Base-by-base conservation (phyloP, 1,284 basidiomycete genomes). In the Apiotrichum domesticum region DNA sequence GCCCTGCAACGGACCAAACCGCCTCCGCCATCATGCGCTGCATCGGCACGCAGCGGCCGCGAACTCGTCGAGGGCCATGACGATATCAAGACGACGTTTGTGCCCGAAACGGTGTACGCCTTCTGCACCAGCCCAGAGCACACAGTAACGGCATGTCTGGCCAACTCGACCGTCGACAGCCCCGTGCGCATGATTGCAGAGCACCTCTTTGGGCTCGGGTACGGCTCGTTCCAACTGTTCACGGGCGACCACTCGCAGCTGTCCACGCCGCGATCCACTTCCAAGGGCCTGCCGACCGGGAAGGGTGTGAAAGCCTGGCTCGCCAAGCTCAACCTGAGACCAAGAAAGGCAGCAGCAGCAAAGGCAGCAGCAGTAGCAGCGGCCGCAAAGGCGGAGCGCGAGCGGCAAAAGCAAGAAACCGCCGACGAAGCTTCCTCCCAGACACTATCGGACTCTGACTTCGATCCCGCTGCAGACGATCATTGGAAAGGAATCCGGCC, bases 141-240 rank as follows among this genome's bases (percentile, higher is more conserved):
- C 52, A 60, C 58, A 0, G 62, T 63, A 6, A 63, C 62, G 9
- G 48, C 48, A 11, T 52, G 53, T 8, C 43, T 63, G 2, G 62
- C 56, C 6, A 63, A 63, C 48, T 58, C 58, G 39, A 60, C 62
- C n/a, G 45, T 59, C 37, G 62, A 63, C 56, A 56, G 48, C 45
- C 56, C 62, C 0, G 62, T 63, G 35, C 62, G 62, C 29, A 56
- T 63, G 49, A 60, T 63, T 15, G 62, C 62, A 15, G 62, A 63
- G 46, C 58, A 63, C 52, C 62, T 63, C 15, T 63, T 58, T 33
- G 62, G 62, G 4, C 52, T 63, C 5, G 62, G 51, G 10, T 56
- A 56, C 43, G 62, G 62, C 11, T 54, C 54, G 34, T 58, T 62
- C 33, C 54, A 57, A 11, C 39, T 52, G 29, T 62, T 52, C 46